phyloP scores from a whole-genome alignment of 169 alveolate genomes.

The Neospora caninum region DNA sequence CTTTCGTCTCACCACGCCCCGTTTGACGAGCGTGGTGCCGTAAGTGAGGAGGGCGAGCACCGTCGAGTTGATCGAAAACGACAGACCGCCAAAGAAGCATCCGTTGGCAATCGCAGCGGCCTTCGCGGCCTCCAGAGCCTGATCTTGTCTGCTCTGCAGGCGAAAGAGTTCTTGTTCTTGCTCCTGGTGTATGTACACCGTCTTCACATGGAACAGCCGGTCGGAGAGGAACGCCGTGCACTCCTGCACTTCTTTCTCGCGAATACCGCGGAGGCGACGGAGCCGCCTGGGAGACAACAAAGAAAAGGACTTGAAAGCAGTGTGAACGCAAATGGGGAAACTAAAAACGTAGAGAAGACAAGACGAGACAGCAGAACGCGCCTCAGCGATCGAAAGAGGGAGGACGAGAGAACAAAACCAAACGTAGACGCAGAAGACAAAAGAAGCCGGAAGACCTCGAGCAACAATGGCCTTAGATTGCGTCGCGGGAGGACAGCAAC shows the following conservation, averaged over 20 bases:
- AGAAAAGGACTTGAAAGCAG: neutral
- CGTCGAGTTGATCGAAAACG: conserved; percentile 31
- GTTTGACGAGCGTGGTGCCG: conserved; percentile 38
- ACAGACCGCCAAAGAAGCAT: conserved; percentile 33
- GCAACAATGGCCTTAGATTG: too few species aligned
- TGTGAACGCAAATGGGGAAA: neutral
- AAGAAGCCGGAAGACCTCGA: too few species aligned
- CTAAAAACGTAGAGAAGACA: neutral
- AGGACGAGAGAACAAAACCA: too few species aligned
- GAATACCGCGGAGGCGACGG: conserved; percentile 25
- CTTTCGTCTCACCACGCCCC: neutral
- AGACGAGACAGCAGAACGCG: neutral
- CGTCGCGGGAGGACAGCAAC: too few species aligned
- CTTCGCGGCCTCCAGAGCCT: conserved; percentile 41
- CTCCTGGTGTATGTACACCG: conserved; percentile 61
- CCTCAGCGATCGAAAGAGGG: neutral
- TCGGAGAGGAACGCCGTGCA: conserved; percentile 23
- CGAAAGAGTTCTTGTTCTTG: conserved; percentile 45
- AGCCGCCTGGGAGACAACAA: conserved; percentile 43
- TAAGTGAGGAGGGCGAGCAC: conserved; percentile 41
- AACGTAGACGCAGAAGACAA: too few species aligned
- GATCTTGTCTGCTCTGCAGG: neutral
- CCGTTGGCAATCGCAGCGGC: conserved; percentile 42
- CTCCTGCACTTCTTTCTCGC: conserved; percentile 10
- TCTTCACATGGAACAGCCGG: conserved; percentile 31